phyloP scores from a whole-genome alignment of 2,329 filamentous ascomycete species.

The Chaetomiaceae sp. region DNA sequence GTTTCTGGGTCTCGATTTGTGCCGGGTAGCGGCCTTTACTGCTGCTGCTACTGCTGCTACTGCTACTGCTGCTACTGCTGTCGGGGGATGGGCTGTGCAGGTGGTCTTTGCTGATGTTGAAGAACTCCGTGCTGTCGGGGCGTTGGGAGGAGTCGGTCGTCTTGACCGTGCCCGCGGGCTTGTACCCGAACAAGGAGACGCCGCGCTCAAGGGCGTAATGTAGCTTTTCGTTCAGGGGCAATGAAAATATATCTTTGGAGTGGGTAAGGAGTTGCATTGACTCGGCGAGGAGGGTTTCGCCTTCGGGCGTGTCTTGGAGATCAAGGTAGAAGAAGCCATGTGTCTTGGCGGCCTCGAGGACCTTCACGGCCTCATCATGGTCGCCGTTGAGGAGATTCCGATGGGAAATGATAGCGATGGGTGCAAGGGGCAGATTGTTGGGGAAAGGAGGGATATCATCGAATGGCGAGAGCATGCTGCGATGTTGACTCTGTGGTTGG shows the following conservation, averaged over 20 bases:
- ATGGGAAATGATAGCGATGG: slow-evolving; percentile 10
- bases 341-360: slow-evolving; percentile 10
- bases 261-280: slow-evolving; percentile 9
- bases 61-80: no score
- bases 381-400: slow-evolving; percentile 3
- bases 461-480: not conserved
- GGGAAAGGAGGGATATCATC: slow-evolving; percentile 15
- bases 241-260: slow-evolving; percentile 28
- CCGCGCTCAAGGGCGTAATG: slow-evolving; percentile 23
- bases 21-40: no score
- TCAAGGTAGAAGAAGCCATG: slow-evolving; percentile 17
- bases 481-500: not conserved
- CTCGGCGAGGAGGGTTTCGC: slow-evolving; percentile 4
- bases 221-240: slow-evolving; percentile 31
- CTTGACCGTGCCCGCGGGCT: slow-evolving; percentile 29
- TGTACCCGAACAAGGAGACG: slow-evolving; percentile 32
- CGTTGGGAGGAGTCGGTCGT: slow-evolving; percentile 28
- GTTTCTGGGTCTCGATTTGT: slow-evolving; percentile 23
- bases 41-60: no score
- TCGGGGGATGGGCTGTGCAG: slow-evolving; percentile 26
- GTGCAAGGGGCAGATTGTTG: slow-evolving; percentile 7
- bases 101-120: slow-evolving; percentile 34
- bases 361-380: slow-evolving; percentile 1
- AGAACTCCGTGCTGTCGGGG: slow-evolving; percentile 34
- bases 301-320: slow-evolving; percentile 4